These are phyloP conservation scores for Penicillium steckii DNA, from an alignment of 495 filamentous ascomycete species.

Conservation along the genomic window DNA sequence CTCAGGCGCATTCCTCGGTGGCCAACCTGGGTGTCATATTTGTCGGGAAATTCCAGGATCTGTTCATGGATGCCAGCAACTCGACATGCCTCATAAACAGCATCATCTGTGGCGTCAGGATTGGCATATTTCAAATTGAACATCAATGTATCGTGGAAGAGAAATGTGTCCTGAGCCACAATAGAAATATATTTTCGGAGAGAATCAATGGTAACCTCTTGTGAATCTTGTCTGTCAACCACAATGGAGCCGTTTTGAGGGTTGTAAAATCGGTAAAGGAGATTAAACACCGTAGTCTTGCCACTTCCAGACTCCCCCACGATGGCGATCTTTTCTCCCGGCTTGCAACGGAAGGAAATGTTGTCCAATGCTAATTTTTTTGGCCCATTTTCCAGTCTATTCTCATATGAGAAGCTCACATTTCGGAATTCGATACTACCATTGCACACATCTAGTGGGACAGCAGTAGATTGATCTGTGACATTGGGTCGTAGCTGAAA, in stretches of 20 bases:
- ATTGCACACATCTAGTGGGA: too few relatives aligned
- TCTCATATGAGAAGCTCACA: too few relatives aligned
- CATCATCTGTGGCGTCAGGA: conserved; percentile 57
- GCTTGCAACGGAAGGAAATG: too few relatives aligned
- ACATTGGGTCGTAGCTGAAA: too few relatives aligned
- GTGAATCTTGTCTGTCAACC: conserved; percentile 76
- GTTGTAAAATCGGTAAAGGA: conserved; percentile 72
- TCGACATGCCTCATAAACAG: conserved; percentile 68
- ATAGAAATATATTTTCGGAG: conserved; percentile 67
- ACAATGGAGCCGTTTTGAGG: conserved; percentile 58
- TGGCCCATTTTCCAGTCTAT: too few relatives aligned
- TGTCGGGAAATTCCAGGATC: conserved; percentile 62
- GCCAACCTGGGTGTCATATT: conserved; percentile 60
- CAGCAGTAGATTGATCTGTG: too few relatives aligned
- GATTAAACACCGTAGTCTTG: conserved; percentile 73
- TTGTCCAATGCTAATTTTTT: too few relatives aligned
- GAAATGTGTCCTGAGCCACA: conserved; percentile 64
- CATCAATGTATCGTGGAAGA: conserved; percentile 74
- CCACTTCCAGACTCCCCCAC: conserved; percentile 77
- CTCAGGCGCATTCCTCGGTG: conserved; percentile 68
- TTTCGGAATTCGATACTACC: too few relatives aligned
- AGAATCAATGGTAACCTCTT: conserved; percentile 63
- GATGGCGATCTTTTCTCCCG: conserved; percentile 68
- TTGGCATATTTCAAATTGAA: conserved; percentile 72
- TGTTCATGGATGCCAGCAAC: conserved; percentile 70